phyloP scores from a whole-genome alignment of 305 asterid genomes.

The Fraxinus nigra region DNA sequence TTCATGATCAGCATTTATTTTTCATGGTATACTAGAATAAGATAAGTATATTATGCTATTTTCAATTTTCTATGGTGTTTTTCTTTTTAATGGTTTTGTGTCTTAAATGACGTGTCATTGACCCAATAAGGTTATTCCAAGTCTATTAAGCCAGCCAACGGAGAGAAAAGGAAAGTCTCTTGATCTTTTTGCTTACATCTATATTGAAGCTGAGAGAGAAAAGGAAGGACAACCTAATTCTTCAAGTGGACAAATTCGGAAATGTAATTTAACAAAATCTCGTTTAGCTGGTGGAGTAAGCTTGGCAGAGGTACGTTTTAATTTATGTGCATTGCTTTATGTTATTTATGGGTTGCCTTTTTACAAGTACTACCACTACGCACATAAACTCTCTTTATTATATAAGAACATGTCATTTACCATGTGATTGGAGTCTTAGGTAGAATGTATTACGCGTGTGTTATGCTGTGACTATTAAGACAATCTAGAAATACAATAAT shows the following conservation, averaged over 20 bases:
- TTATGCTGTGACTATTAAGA: not conserved
- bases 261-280: constrained; percentile 66
- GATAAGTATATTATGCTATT: not conserved
- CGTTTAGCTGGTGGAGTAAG: constrained; percentile 57
- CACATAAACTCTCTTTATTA: not conserved
- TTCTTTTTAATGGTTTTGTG: not conserved
- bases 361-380: not conserved
- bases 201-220: constrained; percentile 32
- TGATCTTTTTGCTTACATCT: constrained; percentile 61
- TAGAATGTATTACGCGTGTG: not conserved
- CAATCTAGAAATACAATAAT: not conserved
- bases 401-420: not conserved
- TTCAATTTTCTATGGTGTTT: not conserved
- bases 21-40: not conserved
- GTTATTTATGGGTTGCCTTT: not conserved
- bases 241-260: constrained; percentile 46
- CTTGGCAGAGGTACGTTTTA: constrained; percentile 61
- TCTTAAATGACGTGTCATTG: not conserved
- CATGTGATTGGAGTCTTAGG: not conserved
- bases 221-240: constrained; percentile 22
- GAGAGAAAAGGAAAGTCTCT: constrained; percentile 40
- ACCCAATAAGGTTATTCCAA: constrained; percentile 70
- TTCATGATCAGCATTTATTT: not conserved
- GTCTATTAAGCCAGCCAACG: constrained; percentile 38
- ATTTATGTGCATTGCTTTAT: constrained; percentile 9